Percentiles rank a stretch among this genome's conserved stretches.
Evolutionary conservation across 345 rosid genomes (phyloP).

Genomic region (Adansonia digitata): DNA sequence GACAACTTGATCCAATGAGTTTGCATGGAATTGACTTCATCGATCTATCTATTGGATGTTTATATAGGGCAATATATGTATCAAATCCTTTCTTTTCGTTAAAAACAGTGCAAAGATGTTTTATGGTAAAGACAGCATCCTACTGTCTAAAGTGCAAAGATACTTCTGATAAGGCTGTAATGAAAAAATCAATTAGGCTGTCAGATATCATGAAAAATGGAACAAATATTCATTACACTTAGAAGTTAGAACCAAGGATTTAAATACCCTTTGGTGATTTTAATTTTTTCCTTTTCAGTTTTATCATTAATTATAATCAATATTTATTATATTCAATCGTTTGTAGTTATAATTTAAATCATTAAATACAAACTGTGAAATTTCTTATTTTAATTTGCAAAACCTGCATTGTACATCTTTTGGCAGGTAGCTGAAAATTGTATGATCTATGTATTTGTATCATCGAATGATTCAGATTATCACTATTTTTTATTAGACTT

Average conservation of each 20-base stretch:
- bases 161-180: background rate
- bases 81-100: background rate
- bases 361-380: too few relatives aligned
- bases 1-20: background rate
- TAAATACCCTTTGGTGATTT: too few relatives aligned
- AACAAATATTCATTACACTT: background rate
- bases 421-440: background rate
- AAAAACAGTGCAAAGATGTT: background rate
- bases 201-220: background rate
- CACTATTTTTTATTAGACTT: too few relatives aligned
- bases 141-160: background rate
- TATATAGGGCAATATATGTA: background rate
- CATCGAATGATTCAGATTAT: too few relatives aligned
- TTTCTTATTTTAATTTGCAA: background rate
- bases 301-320: too few relatives aligned
- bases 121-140: background rate
- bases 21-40: background rate
- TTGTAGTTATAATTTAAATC: too few relatives aligned
- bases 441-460: background rate
- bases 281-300: too few relatives aligned
- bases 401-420: background rate
- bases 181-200: background rate
- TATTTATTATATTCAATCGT: too few relatives aligned
- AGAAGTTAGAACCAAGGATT: too few relatives aligned
- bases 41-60: background rate